Percentiles rank a stretch among this genome's conserved stretches.
Evolutionary conservation across 2,329 filamentous ascomycete species (phyloP).

Genomic region (Pseudocercospora musae): DNA sequence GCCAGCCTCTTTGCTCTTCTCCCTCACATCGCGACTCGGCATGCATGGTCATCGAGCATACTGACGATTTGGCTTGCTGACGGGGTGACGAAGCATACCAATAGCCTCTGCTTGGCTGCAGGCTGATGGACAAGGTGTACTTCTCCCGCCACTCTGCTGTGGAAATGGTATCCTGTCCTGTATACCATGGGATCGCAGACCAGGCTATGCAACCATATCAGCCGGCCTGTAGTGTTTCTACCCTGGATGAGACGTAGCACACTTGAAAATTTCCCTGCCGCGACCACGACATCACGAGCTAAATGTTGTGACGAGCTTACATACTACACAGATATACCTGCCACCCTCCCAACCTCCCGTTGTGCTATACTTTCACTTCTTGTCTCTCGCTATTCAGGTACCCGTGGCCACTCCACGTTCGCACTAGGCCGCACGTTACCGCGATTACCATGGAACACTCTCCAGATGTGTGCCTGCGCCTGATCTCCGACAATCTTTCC

Average conservation of each 20-base stretch:
- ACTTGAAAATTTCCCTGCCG: background rate
- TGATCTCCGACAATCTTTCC: constrained; percentile 20
- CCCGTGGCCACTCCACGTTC: constrained; percentile 3
- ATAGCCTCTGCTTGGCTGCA: background rate
- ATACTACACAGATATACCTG: constrained; percentile 3
- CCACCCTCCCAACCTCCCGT: constrained; percentile 9
- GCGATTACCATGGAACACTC: constrained; percentile 14
- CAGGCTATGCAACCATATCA: constrained; percentile 2
- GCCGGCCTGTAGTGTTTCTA: constrained; percentile 2
- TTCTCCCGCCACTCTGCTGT: constrained; percentile 9
- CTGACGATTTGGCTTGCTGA: background rate
- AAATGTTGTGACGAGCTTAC: constrained; percentile 3
- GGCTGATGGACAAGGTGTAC: background rate
- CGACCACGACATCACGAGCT: background rate
- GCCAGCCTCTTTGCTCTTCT: background rate
- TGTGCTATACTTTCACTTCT: constrained; percentile 4
- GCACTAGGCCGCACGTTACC: background rate
- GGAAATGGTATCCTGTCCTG: constrained; percentile 6
- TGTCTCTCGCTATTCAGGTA: background rate
- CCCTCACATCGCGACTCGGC: background rate
- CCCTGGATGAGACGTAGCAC: background rate
- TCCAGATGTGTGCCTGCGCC: constrained; percentile 18
- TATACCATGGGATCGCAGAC: background rate
- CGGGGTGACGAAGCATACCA: background rate
- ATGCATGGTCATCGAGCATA: background rate